These are phyloP conservation scores for Lomentospora prolificans DNA, from an alignment of 2,329 filamentous ascomycete species.

Conservation along the genomic window DNA sequence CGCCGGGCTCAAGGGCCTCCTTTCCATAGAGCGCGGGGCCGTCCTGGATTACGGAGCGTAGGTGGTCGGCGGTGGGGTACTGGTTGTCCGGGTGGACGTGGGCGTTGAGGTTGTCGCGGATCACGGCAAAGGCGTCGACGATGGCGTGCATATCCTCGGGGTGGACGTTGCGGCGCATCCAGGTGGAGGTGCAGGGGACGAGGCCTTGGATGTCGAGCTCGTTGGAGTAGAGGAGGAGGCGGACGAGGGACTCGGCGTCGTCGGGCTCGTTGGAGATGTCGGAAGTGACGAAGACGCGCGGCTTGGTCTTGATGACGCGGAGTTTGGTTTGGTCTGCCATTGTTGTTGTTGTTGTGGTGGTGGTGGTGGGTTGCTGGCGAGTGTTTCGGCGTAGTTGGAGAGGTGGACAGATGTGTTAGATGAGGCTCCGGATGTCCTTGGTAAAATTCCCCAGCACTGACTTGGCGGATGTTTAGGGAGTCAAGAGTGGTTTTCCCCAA, in stretches of 20 bases:
- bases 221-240: conserved; percentile 34
- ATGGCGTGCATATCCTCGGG: conserved; percentile 33
- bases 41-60: conserved; percentile 24
- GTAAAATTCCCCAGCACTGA: too few relatives aligned
- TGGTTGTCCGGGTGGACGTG: conserved; percentile 33
- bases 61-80: conserved; percentile 28
- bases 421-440: too few relatives aligned
- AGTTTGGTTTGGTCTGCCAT: too few relatives aligned
- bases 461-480: too few relatives aligned
- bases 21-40: conserved; percentile 28
- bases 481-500: too few relatives aligned
- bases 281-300: conserved; percentile 28
- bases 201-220: conserved; percentile 34
- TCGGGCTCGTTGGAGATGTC: conserved; percentile 38
- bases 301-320: too few relatives aligned
- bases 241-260: conserved; percentile 32
- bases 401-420: too few relatives aligned
- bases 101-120: conserved; percentile 35
- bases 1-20: conserved; percentile 20
- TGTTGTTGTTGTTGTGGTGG: too few relatives aligned
- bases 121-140: conserved; percentile 30
- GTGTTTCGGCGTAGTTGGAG: too few relatives aligned
- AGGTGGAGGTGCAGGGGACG: conserved; percentile 34
- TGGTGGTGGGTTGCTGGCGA: too few relatives aligned
- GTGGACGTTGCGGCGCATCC: conserved; percentile 29